A percentile compares a stretch with the other conserved stretches of the same genome.
These are phyloP conservation scores for Suhomyces xylopsoci DNA, from an alignment of 805 yeast species.

Conservation along the genomic window DNA sequence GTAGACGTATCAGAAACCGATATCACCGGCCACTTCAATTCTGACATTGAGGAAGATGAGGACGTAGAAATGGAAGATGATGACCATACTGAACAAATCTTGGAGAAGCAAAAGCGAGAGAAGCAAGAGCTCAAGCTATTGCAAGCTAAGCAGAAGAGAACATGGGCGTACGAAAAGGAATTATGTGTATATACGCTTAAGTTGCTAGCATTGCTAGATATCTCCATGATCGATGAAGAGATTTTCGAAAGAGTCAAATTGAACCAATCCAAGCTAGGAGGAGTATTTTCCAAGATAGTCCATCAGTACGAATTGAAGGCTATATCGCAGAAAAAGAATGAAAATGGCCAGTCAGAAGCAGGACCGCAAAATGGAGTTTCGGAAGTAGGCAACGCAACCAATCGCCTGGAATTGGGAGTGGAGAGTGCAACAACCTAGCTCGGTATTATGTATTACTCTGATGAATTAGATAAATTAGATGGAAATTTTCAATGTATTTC, in stretches of 20 bases:
- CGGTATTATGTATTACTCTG: neutral
- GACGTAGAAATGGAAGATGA: slow-evolving; percentile 1
- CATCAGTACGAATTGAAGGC: slow-evolving; percentile 12
- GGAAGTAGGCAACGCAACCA: neutral
- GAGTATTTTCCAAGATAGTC: slow-evolving; percentile 23
- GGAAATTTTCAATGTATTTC: neutral
- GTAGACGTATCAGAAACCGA: slow-evolving; percentile 5
- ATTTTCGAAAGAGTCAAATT: slow-evolving; percentile 32
- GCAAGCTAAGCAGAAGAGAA: slow-evolving; percentile 2
- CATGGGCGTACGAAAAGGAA: slow-evolving; percentile 40
- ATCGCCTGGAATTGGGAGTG: neutral
- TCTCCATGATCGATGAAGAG: slow-evolving; percentile 27
- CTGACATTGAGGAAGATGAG: slow-evolving; percentile 5
- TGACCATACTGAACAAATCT: slow-evolving; percentile 3
- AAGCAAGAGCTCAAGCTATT: neutral
- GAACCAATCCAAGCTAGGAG: slow-evolving; percentile 36
- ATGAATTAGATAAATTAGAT: neutral
- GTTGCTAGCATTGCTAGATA: slow-evolving; percentile 31
- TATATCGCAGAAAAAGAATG: neutral
- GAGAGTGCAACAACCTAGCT: neutral
- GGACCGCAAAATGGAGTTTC: too few species aligned
- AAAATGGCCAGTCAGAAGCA: neutral
- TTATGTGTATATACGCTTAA: slow-evolving; percentile 43
- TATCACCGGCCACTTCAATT: slow-evolving; percentile 11
- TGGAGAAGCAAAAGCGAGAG: slow-evolving; percentile 1